Percentiles rank a stretch among this genome's conserved stretches.
Conservation (phyloP, 176 grass and related monocot species). For the Triticum timopheevii region DNA sequence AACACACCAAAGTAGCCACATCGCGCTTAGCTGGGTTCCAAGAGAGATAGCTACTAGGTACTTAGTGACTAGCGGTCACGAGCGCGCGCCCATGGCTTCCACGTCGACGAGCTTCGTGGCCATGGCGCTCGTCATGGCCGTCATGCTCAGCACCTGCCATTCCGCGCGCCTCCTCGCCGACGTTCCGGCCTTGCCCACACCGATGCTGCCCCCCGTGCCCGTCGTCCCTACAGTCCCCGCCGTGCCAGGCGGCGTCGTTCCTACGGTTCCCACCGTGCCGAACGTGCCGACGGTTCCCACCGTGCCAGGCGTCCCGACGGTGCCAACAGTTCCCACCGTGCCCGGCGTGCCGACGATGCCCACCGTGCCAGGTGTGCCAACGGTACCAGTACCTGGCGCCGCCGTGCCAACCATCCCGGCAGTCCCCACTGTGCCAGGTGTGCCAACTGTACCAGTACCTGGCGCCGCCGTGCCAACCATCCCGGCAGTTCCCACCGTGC, state of each 20-base stretch:
- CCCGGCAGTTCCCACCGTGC: not conserved
- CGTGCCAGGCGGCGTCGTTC: not conserved
- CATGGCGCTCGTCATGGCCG: slow-evolving; percentile 13
- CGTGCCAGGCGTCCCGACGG: not conserved
- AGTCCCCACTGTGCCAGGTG: not conserved
- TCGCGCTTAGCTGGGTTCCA: not conserved
- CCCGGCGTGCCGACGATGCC: not conserved
- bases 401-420: not conserved
- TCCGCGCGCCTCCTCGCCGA: slow-evolving; percentile 40
- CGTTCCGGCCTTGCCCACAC: not conserved
- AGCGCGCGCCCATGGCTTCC: slow-evolving; percentile 20
- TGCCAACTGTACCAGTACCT: not conserved
- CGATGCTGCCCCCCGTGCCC: not conserved
- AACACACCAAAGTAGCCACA: not conserved
- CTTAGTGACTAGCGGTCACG: not conserved
- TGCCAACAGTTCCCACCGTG: not conserved
- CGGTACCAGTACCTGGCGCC: not conserved
- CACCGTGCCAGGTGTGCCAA: not conserved
- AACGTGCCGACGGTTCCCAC: not conserved
- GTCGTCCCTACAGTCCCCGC: not conserved
- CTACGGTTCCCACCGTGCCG: not conserved
- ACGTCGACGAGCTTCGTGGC: slow-evolving; percentile 5
- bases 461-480: not conserved
- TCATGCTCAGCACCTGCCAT: slow-evolving; percentile 11
- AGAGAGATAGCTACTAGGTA: not conserved